Conservation (phyloP, 2,329 filamentous ascomycete species). For the Botrytis fabae region DNA sequence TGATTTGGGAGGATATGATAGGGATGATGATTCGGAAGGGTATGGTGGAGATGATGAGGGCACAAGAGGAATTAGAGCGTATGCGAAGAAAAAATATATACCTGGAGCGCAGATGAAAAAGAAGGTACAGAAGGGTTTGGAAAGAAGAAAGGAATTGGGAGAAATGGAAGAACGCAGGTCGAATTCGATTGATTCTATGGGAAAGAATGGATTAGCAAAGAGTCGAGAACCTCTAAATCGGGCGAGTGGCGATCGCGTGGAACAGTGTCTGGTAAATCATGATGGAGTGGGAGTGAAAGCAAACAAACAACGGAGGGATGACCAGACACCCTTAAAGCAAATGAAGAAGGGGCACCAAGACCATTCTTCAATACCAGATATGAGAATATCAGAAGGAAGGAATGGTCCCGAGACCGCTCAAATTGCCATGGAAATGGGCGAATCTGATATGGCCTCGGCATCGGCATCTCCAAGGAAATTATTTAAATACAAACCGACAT, state of each 20-base stretch:
- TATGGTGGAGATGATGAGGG: background rate
- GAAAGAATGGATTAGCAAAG: background rate
- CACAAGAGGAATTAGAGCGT: background rate
- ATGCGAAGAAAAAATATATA: background rate
- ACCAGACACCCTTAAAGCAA: background rate
- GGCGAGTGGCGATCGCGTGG: background rate
- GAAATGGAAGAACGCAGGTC: background rate
- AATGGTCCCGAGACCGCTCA: background rate
- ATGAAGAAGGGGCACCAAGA: background rate
- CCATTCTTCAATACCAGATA: background rate
- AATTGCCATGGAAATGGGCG: background rate
- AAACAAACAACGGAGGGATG: background rate
- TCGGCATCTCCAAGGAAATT: background rate
- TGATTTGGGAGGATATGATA: background rate
- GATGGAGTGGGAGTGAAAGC: background rate
- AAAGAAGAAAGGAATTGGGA: background rate
- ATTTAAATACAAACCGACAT: background rate
- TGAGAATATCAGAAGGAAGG: background rate
- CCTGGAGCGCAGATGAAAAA: background rate
- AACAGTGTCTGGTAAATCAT: background rate
- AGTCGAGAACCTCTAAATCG: background rate
- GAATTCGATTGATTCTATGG: background rate
- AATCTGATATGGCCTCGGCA: too few relatives aligned
- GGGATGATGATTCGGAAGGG: background rate
- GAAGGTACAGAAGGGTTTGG: too few relatives aligned